Evolutionary conservation across 805 yeast genomes (phyloP), one percentile per base, ranked within the genome.

Genomic region (Barnettozyma sucrosica): DNA sequence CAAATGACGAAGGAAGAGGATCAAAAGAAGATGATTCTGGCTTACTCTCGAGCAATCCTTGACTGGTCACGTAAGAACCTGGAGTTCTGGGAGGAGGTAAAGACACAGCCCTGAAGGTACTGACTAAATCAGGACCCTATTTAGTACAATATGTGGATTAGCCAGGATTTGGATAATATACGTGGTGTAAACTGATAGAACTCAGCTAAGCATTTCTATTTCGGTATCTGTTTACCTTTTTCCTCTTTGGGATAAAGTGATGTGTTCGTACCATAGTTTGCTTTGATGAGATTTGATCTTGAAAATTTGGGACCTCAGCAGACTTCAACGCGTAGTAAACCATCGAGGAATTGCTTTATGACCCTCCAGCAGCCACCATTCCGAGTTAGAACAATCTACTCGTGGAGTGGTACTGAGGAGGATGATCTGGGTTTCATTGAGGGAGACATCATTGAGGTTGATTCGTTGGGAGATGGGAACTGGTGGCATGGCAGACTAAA

Each of bases 371-470:
- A 68, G 25, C 69, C 77, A 16, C 95, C 95, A 4, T 87, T 87
- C 65, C 74, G 75, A 60, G 95, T 84, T 28, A 79, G 78, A 60
- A 93, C 99, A 9, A 77, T 77, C 36, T 92, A 86, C 62, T 88
- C 96, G 21, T 90, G 97, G 97, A 83, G 97, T 19, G 98, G 97
- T 14, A 89, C 89, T 59, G 80, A 85, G 58, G 86, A 82, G 47
- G 85, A 86, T 41, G 97, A 93, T 61, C 72, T 93, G 38, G 98
- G 98, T 1, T 93, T 93, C 63, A 76, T 90, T 19, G 98, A 93
- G 67, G 96, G 95, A 44, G 98, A 93, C 61, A 70, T 87, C 44
- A 87, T 93, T 56, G 96, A 89, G 52, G 95, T 93, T 5, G 76
- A 81, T 45, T 74, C 80, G 50, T 69, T 80, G 10, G 87, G 92